Evolutionary conservation across 192 early-diverging fungal species (phyloP), one percentile per base, ranked within the genome.

Genomic region (Backusella parvicylindrica): DNA sequence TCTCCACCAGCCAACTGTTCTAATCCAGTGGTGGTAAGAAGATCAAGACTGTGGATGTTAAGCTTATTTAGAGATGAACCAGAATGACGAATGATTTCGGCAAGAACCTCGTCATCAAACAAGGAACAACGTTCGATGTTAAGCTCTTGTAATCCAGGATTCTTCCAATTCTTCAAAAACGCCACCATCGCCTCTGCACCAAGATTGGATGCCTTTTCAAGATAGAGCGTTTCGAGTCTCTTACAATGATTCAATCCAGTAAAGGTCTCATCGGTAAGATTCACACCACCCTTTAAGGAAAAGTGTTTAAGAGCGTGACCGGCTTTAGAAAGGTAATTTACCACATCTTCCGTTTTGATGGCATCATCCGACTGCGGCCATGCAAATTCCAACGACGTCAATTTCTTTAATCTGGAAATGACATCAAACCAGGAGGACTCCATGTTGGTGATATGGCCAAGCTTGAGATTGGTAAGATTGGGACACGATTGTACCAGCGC

Each of bases 21-120:
- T 50, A 97, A 72, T 0, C 88, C 84, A 18, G 82, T 43, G 23
- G 72, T 74, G 2, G 91, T 89, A 56, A 97, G 71, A 35, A 89
- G 84, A 32, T 94, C 91, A 71, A 93, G 79, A 12, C 92, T 91
- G 68, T 95, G 93, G 63, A 97, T 80, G 30, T 81, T 84, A 23
- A 97, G 72, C 2, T 77, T 56, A 16, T 74, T 76, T 23, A 97
- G 77, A 12, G 87, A 84, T 8, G 68, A 64, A 6, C 88, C 86
- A 33, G 92, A 91, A 41, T 90, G 91, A 8, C 77, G 81, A 28
- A 91, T 82, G 40, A 92, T 41, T 13, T 87, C 84, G 15, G 78
- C 71, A 9, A 95, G 72, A 0, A 86, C 87, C 6, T 75, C 81
- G 75, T 95, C 93, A 1, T 86, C 88, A 53, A 95, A 77, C 76